Percentiles rank a stretch among this genome's conserved stretches.
Evolutionary conservation across 495 filamentous ascomycete genomes (phyloP).

Genomic region (Hypomontagnella submonticulosa): DNA sequence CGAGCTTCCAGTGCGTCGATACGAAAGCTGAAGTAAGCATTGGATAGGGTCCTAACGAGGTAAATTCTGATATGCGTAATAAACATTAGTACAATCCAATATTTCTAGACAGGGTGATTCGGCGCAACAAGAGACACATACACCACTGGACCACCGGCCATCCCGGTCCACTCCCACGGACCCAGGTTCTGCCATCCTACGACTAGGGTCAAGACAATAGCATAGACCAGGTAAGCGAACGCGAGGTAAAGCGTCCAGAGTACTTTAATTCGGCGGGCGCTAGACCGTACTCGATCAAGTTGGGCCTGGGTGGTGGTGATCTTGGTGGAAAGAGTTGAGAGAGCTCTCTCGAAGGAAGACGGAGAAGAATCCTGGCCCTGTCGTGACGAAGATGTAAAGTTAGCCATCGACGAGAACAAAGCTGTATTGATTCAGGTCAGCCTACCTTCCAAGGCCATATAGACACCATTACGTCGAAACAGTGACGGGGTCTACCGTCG

Average conservation of each 20-base stretch:
- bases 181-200: slow-evolving; percentile 87
- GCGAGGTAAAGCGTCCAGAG: slow-evolving; percentile 89
- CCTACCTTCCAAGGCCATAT: slow-evolving; percentile 84
- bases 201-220: slow-evolving; percentile 81
- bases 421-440: not conserved
- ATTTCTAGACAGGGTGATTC: not conserved
- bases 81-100: slow-evolving; percentile 42
- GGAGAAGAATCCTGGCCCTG: slow-evolving; percentile 86
- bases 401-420: slow-evolving; percentile 15
- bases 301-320: slow-evolving; percentile 76
- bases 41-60: slow-evolving; percentile 66
- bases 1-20: slow-evolving; percentile 71
- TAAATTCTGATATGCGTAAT: slow-evolving; percentile 68
- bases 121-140: slow-evolving; percentile 55
- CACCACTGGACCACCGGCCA: slow-evolving; percentile 83
- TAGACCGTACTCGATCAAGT: slow-evolving; percentile 76
- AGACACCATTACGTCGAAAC: slow-evolving; percentile 71
- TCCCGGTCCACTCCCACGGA: slow-evolving; percentile 75
- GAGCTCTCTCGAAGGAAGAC: slow-evolving; percentile 90
- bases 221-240: slow-evolving; percentile 88
- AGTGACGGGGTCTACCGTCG: slow-evolving; percentile 24
- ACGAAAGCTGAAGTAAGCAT: slow-evolving; percentile 82
- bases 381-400: slow-evolving; percentile 14
- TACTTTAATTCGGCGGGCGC: slow-evolving; percentile 80
- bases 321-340: slow-evolving; percentile 81